phyloP scores from a whole-genome alignment of 1,284 basidiomycete species.

The Fomes fomentarius region DNA sequence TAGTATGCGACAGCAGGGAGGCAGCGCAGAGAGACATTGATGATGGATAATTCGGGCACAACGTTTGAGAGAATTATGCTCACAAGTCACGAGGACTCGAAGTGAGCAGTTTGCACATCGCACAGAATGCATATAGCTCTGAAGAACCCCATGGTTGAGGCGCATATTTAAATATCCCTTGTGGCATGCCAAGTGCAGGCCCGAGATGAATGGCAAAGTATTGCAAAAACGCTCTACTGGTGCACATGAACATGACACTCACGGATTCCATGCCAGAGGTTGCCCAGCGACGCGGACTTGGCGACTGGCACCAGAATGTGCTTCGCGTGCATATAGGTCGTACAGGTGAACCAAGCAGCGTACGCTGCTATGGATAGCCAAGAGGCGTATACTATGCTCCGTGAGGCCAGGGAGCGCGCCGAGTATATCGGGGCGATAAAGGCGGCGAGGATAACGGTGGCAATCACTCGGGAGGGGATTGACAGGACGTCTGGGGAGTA shows the following conservation, averaged over 20 bases:
- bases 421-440: slow-evolving; percentile 53
- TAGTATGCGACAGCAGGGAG: no score
- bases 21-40: no score
- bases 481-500: slow-evolving; percentile 39
- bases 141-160: no score
- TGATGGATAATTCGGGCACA: no score
- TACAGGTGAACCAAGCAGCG: slow-evolving; percentile 57
- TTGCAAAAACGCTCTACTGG: no score
- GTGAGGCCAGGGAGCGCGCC: slow-evolving; percentile 55
- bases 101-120: no score
- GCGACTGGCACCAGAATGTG: slow-evolving; percentile 43
- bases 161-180: no score
- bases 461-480: slow-evolving; percentile 35
- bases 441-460: slow-evolving; percentile 44
- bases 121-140: no score
- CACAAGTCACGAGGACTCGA: no score
- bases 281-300: slow-evolving; percentile 45
- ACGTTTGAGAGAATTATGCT: no score
- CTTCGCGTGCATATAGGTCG: slow-evolving; percentile 51
- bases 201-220: no score
- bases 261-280: slow-evolving; percentile 69
- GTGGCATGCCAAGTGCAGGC: no score
- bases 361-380: slow-evolving; percentile 61
- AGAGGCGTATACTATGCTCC: slow-evolving; percentile 55
- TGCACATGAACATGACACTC: slow-evolving; percentile 31